Conservation (phyloP, 164 flowering plant genomes). For the Berberis thunbergii region DNA sequence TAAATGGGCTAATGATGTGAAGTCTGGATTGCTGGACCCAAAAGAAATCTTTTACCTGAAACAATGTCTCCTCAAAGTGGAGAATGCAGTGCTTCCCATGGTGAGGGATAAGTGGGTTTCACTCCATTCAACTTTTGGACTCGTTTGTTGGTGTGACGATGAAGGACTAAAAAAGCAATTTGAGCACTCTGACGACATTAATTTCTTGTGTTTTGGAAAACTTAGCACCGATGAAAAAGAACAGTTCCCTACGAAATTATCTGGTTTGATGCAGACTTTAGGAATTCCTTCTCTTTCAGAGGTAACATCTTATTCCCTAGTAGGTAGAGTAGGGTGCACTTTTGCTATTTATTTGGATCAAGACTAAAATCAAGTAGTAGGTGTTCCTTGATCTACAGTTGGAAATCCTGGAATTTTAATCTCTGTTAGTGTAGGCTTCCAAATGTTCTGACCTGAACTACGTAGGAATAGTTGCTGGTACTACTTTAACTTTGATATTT, state of each 20-base stretch:
- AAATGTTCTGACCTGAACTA: background rate
- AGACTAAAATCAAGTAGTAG: too few relatives aligned
- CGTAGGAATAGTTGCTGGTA: background rate
- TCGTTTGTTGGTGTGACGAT: constrained; percentile 89
- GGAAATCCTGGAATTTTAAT: too few relatives aligned
- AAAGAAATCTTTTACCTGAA: constrained; percentile 51
- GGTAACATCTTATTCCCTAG: constrained; percentile 26
- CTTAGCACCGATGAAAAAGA: constrained; percentile 31
- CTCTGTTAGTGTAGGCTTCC: too few relatives aligned
- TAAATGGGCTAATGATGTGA: constrained; percentile 65
- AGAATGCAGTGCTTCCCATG: constrained; percentile 65
- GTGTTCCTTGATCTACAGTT: too few relatives aligned
- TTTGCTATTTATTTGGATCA: too few relatives aligned
- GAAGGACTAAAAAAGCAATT: constrained; percentile 56
- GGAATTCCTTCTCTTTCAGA: constrained; percentile 78
- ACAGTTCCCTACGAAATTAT: constrained; percentile 31
- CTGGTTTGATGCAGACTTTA: constrained; percentile 38
- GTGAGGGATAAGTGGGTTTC: constrained; percentile 84
- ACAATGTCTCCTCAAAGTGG: constrained; percentile 42
- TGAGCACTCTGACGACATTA: constrained; percentile 38
- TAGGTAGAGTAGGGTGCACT: too few relatives aligned
- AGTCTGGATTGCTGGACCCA: constrained; percentile 38
- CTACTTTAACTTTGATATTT: background rate
- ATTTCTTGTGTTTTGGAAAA: constrained; percentile 64
- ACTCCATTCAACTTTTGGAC: constrained; percentile 64